Percentiles rank a stretch among this genome's conserved stretches.
Conservation (phyloP, 1,284 basidiomycete species). For the Cutaneotrichosporon spelunceum region DNA sequence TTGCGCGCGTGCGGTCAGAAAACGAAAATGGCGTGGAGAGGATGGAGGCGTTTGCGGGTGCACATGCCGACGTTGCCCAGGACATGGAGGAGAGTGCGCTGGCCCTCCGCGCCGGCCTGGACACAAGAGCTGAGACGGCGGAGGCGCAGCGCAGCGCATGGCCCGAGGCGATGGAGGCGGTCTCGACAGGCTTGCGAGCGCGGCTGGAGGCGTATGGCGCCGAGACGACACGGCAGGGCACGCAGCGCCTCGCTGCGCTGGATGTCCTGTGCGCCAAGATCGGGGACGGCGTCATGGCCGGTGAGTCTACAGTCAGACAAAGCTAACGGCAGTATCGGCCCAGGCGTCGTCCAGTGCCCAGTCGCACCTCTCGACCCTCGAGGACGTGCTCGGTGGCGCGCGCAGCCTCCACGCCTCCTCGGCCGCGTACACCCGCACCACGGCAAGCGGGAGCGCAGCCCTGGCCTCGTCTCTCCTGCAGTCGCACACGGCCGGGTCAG, state of each 20-base stretch:
- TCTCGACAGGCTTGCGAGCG: conserved; percentile 24
- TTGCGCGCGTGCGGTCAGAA: conserved; percentile 58
- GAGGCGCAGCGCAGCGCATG: conserved; percentile 10
- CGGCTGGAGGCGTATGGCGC: conserved; percentile 31
- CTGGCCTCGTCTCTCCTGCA: conserved; percentile 28
- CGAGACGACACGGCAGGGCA: conserved; percentile 28
- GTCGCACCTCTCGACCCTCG: conserved; percentile 8
- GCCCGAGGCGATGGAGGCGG: conserved; percentile 31
- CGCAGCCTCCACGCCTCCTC: conserved; percentile 6
- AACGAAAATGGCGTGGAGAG: conserved; percentile 55
- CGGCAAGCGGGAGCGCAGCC: conserved; percentile 19
- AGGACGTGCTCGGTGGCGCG: conserved; percentile 9
- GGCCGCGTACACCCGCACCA: background rate
- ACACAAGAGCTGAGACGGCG: conserved; percentile 6
- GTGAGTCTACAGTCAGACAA: conserved; percentile 22
- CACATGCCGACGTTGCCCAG: background rate
- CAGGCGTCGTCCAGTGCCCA: background rate
- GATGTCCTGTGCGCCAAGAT: conserved; percentile 32
- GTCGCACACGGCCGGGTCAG: conserved; percentile 31
- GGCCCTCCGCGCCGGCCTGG: background rate
- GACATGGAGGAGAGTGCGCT: background rate
- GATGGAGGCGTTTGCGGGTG: conserved; percentile 8
- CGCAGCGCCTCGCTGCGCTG: conserved; percentile 26
- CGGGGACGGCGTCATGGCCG: conserved; percentile 20
- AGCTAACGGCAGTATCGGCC: conserved; percentile 9